Conservation (phyloP, 164 flowering plant genomes). For the Tetracentron sinense region DNA sequence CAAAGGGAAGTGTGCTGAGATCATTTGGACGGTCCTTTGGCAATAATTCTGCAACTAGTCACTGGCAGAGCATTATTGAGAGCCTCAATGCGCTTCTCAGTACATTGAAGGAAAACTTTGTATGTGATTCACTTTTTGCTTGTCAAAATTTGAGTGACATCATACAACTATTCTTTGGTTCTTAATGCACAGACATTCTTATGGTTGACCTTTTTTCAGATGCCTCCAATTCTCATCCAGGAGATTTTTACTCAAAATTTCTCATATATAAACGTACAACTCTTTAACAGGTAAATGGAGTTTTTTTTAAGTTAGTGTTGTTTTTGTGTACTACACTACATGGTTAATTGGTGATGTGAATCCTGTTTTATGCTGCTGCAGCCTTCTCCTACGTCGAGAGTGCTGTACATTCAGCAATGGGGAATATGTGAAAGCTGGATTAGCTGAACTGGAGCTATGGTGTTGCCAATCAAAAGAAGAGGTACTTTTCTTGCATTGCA, state of each 20-base stretch:
- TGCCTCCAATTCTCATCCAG: slow-evolving; percentile 62
- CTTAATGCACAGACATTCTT: not conserved
- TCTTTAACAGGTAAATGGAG: slow-evolving; percentile 74
- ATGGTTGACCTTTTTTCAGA: slow-evolving; percentile 39
- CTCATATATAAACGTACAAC: slow-evolving; percentile 70
- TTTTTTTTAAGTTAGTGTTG: too few relatives aligned
- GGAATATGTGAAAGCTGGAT: slow-evolving; percentile 79
- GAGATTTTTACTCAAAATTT: slow-evolving; percentile 65
- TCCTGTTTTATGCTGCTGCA: slow-evolving; percentile 26
- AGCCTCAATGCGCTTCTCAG: slow-evolving; percentile 61
- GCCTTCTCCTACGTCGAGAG: slow-evolving; percentile 80
- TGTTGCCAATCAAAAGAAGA: slow-evolving; percentile 66
- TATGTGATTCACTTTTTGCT: slow-evolving; percentile 28
- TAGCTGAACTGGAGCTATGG: slow-evolving; percentile 81
- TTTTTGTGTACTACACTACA: not conserved
- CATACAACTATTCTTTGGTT: not conserved
- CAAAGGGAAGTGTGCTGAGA: slow-evolving; percentile 65
- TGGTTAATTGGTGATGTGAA: slow-evolving; percentile 1
- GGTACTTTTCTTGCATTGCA: slow-evolving; percentile 27
- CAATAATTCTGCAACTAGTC: slow-evolving; percentile 55
- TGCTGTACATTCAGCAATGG: slow-evolving; percentile 86
- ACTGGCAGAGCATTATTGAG: slow-evolving; percentile 92
- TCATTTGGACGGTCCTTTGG: slow-evolving; percentile 75
- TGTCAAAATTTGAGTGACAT: not conserved
- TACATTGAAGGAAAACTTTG: slow-evolving; percentile 74